phyloP scores from a whole-genome alignment of 2,329 filamentous ascomycete species.

The Paecilomyces variotii region DNA sequence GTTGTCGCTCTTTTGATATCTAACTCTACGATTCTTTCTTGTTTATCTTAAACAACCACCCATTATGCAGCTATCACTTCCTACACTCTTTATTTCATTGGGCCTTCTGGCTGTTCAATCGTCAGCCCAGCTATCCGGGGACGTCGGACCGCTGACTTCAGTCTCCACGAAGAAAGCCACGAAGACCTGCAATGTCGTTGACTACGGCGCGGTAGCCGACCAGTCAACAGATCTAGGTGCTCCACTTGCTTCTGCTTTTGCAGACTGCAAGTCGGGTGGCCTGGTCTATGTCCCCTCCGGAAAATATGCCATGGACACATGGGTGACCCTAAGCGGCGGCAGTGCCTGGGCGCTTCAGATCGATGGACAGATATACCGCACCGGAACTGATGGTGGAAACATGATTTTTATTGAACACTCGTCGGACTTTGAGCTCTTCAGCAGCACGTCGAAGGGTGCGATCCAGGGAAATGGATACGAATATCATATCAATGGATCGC shows the following conservation, averaged over 20 bases:
- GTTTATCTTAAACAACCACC: neutral
- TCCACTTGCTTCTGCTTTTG: conserved; percentile 42
- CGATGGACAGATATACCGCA: conserved; percentile 47
- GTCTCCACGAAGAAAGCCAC: conserved; percentile 36
- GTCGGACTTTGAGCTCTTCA: conserved; percentile 48
- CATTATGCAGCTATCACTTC: neutral
- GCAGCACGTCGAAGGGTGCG: conserved; percentile 44
- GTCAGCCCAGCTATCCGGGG: conserved; percentile 33
- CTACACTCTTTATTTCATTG: neutral
- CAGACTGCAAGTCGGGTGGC: conserved; percentile 44
- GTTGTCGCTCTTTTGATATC: neutral
- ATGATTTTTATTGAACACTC: conserved; percentile 47
- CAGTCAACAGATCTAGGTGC: conserved; percentile 45
- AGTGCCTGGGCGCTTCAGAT: conserved; percentile 44
- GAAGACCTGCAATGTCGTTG: conserved; percentile 46
- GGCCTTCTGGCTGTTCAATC: neutral
- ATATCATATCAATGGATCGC: conserved; percentile 35
- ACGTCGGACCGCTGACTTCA: conserved; percentile 39
- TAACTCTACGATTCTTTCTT: neutral
- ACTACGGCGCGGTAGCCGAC: conserved; percentile 46
- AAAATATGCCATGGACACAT: conserved; percentile 43
- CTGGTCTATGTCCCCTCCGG: conserved; percentile 44
- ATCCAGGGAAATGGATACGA: conserved; percentile 47
- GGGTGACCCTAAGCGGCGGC: conserved; percentile 42
- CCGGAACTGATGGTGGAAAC: conserved; percentile 43